Evolutionary conservation across 2,329 filamentous ascomycete species (phyloP), one percentile per base, ranked within the genome.

Genomic region (Anisogramma anomala): DNA sequence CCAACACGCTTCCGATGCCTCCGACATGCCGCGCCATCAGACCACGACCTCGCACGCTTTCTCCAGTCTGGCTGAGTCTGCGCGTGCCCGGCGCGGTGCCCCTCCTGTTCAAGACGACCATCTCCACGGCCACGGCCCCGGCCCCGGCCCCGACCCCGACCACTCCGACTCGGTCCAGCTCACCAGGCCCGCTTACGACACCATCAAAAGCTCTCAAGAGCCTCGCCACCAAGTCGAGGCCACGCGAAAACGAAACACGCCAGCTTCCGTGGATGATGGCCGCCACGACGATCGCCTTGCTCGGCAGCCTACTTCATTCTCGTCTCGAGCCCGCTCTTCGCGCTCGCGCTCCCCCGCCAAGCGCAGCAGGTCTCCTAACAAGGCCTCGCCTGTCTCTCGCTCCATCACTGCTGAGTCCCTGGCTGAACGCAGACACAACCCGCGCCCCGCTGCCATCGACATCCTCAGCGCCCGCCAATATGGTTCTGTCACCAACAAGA

Each of bases 271-370:
- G 18, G 33, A 27, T 5, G 30, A 30, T n/a, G 19, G 31, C 31
- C 44, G 27, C 26, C 20, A 26, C 17, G 32, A 22, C 15, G 32
- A 30, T 27, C 43, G 28, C n/a, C 22, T 6, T 11, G 9, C 10
- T 10, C 33, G 33, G 7, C 31, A 38, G 26, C 27, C 43, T 7
- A 33, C 31, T 15, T 36, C 27, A 15, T 35, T 34, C 13, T 27
- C 41, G n/a, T 31, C 30, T 23, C 41, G 35, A 6, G 28, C 35
- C n/a, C 43, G 14, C 4, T 27, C 45, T 35, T 30, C 45, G 32
- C 48, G 53, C 11, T 51, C 52, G 11, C 50, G 44, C 14, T 55
- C 53, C 15, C 52, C 53, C 3, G 35, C 28, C 38, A 54, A 53
- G 36, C 43, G 37, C 36, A 37, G 35, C 34, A 41, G 11, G n/a